Base-by-base conservation (phyloP, 164 flowering plant genomes). In the Stephania yunnanensis region DNA sequence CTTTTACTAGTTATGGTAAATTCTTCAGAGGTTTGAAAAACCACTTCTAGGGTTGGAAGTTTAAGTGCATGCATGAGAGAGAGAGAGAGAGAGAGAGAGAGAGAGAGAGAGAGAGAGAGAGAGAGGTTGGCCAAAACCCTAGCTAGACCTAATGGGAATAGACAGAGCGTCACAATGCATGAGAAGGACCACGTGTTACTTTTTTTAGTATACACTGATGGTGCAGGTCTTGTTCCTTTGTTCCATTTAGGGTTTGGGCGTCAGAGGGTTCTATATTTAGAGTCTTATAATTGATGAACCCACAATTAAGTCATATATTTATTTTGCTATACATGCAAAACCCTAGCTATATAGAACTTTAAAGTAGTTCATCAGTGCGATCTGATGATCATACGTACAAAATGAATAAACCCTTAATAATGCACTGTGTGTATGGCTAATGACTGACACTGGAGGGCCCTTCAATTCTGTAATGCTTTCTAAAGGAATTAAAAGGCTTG, bases 121-220 rank as follows among this genome's bases (percentile, higher is more conserved):
- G 46, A 53, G 74, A n/a, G 61, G 80, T 76, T 74, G 79, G 84
- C 81, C 78, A 61, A 79, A 76, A 76, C 78, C 84, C 73, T 71
- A 74, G 71, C 42, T 1, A 25, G 25, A 25, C 81, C 68, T 29
- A 72, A 65, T 68, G 68, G 78, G 77, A 78, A 76, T 78, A 71
- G 83, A 81, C 81, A 73, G 79, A 76, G 72, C 45, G 79, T 78
- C 75, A 75, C 78, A 76, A 78, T 66, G 2, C 71, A 53, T 80
- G 72, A 70, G 67, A 73, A 58, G 42, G 74, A 76, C 68, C 44
- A 58, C 30, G 53, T n/a, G 42, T 71, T 68, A 30, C 77, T 67
- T 7, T 44, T 42, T 71, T 42, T 6, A 58, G 58, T 31, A 55
- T 71, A 61, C 48, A 71, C 30, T 65, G 65, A 71, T 65, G 53